Conservation (phyloP, 2,329 filamentous ascomycete species). For the Fusarium sterilihyphosum region DNA sequence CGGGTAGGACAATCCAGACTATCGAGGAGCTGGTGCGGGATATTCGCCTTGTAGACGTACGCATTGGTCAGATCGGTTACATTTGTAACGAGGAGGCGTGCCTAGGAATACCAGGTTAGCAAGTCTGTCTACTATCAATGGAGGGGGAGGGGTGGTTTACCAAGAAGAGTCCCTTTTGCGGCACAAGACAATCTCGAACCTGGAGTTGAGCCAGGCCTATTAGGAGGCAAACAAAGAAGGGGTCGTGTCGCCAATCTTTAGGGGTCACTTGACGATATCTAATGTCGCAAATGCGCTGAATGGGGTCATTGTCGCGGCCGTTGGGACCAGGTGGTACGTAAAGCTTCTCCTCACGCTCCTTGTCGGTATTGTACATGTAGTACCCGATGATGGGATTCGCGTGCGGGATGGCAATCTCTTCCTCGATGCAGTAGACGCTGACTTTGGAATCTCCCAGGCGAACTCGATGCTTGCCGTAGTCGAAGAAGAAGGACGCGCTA, state of each 20-base stretch:
- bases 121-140: background rate
- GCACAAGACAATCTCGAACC: background rate
- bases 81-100: background rate
- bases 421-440: accelerated
- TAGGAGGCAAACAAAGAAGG: background rate
- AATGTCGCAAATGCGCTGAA: background rate
- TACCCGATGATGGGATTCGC: background rate
- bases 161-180: background rate
- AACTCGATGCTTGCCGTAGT: background rate
- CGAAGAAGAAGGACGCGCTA: background rate
- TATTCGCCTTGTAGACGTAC: background rate
- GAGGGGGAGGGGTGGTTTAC: background rate
- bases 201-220: background rate
- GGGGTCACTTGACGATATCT: background rate
- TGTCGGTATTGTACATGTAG: background rate
- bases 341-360: background rate
- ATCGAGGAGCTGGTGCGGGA: background rate
- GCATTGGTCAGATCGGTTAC: background rate
- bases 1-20: background rate
- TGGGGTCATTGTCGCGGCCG: accelerated
- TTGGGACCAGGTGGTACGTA: accelerated
- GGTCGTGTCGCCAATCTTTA: background rate
- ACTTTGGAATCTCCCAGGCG: background rate
- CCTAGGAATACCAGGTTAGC: background rate
- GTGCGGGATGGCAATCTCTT: too few relatives aligned